These are phyloP conservation scores for Hymenoscyphus occultus DNA, from an alignment of 2,329 filamentous ascomycete genomes.

Conservation along the genomic window DNA sequence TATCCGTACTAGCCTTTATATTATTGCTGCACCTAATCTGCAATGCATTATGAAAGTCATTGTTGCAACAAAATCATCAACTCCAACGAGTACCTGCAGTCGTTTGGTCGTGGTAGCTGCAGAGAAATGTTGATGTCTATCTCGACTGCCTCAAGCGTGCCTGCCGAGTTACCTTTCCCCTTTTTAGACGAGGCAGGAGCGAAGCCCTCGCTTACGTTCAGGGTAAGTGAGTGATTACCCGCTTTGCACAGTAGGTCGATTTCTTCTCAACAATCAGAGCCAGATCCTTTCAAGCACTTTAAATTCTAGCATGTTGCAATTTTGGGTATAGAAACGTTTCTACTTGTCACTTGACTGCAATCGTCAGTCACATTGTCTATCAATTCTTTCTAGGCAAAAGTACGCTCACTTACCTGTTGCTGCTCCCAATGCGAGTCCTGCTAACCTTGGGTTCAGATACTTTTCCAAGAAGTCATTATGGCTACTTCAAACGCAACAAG, in stretches of 20 bases:
- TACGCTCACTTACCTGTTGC: background rate
- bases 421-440: background rate
- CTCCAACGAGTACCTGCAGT: too few species aligned
- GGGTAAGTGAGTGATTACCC: slow-evolving; percentile 3
- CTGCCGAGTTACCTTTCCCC: background rate
- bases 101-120: background rate
- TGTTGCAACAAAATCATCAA: too few species aligned
- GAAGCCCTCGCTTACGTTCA: background rate
- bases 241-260: background rate
- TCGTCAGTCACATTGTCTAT: background rate
- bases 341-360: background rate
- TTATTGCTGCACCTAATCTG: too few species aligned
- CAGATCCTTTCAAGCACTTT: slow-evolving; percentile 10
- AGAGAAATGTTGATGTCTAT: background rate
- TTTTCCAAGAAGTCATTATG: slow-evolving; percentile 18
- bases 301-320: slow-evolving; percentile 15
- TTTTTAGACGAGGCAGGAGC: slow-evolving; percentile 5
- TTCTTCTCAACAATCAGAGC: background rate
- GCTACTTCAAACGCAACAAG: slow-evolving; percentile 17
- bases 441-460: background rate
- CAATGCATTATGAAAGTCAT: too few species aligned
- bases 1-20: too few species aligned
- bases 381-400: background rate
- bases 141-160: background rate
- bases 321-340: slow-evolving; percentile 22